Conservation (phyloP, 129 eudicot species). For the Arctium minus region DNA sequence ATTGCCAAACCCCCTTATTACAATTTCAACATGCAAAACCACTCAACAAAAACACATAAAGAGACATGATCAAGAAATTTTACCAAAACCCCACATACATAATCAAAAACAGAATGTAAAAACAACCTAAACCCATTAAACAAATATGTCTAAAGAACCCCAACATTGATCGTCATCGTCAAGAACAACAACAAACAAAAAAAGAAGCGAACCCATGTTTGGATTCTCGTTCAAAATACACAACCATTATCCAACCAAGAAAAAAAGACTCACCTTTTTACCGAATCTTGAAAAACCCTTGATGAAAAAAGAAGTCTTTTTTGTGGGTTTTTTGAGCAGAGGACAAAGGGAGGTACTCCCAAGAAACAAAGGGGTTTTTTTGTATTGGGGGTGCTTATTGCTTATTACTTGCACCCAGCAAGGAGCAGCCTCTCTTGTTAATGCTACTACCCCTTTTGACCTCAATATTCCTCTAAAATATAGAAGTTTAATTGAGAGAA, state of each 20-base stretch:
- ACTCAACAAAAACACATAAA: constrained; percentile 4
- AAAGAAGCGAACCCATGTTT: constrained; percentile 8
- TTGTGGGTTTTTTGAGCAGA: constrained; percentile 26
- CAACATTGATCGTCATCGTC: constrained; percentile 27
- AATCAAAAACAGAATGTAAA: background rate
- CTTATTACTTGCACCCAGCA: constrained; percentile 22
- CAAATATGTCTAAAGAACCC: constrained; percentile 8
- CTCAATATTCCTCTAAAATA: constrained; percentile 22
- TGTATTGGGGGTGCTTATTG: constrained; percentile 14
- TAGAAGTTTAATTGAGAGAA: background rate
- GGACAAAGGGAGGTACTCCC: constrained; percentile 19
- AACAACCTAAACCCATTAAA: background rate
- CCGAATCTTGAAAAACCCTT: constrained; percentile 34
- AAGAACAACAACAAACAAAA: constrained; percentile 5
- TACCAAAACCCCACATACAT: constrained; percentile 5
- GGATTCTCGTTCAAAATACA: constrained; percentile 7
- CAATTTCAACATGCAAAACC: constrained; percentile 25
- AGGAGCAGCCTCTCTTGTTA: constrained; percentile 18
- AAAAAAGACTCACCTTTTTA: constrained; percentile 25
- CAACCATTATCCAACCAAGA: constrained; percentile 7
- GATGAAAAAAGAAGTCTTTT: constrained; percentile 1
- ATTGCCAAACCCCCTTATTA: constrained; percentile 23
- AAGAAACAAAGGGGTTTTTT: constrained; percentile 18
- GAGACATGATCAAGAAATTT: constrained; percentile 19
- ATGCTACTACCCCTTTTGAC: background rate